Percentiles rank a stretch among this genome's conserved stretches.
Conservation (phyloP, 306 rosid species). For the Castanea crenata region DNA sequence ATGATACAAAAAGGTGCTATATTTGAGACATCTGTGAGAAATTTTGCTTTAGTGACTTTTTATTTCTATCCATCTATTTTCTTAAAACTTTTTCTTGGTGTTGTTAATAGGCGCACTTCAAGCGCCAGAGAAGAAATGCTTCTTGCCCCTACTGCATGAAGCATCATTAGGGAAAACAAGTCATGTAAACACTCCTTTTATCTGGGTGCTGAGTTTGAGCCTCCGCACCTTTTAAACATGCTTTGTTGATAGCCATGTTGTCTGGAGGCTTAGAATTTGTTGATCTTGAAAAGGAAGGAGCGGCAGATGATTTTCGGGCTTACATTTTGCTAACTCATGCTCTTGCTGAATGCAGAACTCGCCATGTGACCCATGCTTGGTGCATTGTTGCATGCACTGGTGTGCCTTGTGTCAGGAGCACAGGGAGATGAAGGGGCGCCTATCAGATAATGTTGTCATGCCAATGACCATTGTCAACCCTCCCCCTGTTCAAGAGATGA, state of each 20-base stretch:
- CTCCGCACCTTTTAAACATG: background rate
- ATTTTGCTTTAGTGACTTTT: too few species aligned
- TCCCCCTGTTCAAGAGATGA: conserved; percentile 88
- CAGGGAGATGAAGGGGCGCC: conserved; percentile 88
- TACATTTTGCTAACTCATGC: background rate
- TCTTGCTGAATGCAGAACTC: conserved; percentile 56
- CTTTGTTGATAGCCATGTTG: background rate
- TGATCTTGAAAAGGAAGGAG: background rate
- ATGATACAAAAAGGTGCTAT: too few species aligned
- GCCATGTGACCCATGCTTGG: conserved; percentile 88
- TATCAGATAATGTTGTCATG: conserved; percentile 51
- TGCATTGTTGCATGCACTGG: conserved; percentile 94
- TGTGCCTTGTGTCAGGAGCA: conserved; percentile 98
- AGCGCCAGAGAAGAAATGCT: too few species aligned
- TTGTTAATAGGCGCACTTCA: too few species aligned
- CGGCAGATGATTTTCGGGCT: background rate
- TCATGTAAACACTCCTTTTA: too few species aligned
- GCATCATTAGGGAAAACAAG: too few species aligned
- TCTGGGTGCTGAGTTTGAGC: too few species aligned
- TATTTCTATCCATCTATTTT: too few species aligned
- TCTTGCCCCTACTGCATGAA: too few species aligned
- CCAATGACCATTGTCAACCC: conserved; percentile 83
- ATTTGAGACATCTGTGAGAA: too few species aligned
- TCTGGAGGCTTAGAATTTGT: background rate
- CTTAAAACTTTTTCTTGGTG: too few species aligned